Base-by-base conservation (phyloP, 345 rosid genomes). In the Gossypium raimondii region DNA sequence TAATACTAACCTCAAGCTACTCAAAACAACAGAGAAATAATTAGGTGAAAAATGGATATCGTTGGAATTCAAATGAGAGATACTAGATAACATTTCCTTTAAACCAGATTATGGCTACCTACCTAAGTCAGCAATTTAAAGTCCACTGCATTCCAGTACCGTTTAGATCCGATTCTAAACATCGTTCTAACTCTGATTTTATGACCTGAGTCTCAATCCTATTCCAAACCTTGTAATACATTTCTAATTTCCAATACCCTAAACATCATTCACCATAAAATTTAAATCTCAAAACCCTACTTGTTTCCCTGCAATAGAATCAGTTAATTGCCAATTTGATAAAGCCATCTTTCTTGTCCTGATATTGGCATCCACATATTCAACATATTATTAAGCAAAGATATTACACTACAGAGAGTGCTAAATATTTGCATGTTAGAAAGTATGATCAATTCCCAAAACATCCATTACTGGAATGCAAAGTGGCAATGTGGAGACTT, bases 401-500 rank as follows among this genome's bases (percentile, higher is more conserved):
- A 63, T 38, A 63, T 24, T 67, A 45, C 18, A 25, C 29, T 12
- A 67, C n/a, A 47, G 71, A 43, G 48, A 65, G 71, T 45, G 29
- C 5, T 47, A 22, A 45, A 22, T 24, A 47, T 67, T 66, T 66
- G 70, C 53, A 44, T 12, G 34, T 18, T 66, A 44, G 53, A 44
- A 20, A 44, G 70, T 12, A 66, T 20, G 34, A 44, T 20, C 70
- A 20, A 45, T 44, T 66, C 52, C 58, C 24, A 27, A 61, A 27
- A 29, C 24, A 61, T 10, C 44, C 38, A n/a, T n/a, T 61, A n/a
- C 18, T 17, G 44, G 44, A 66, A 67, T 11, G 70, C 55, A 44
- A 52, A 16, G 41, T 24, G 53, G 13, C 5, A 18, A 17, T 59
- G 45, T 24, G 44, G 68, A 17, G 67, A 89, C 97, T 90, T 88